These are phyloP conservation scores for Talaromyces proteolyticus DNA, from an alignment of 495 filamentous ascomycete species.

Conservation along the genomic window DNA sequence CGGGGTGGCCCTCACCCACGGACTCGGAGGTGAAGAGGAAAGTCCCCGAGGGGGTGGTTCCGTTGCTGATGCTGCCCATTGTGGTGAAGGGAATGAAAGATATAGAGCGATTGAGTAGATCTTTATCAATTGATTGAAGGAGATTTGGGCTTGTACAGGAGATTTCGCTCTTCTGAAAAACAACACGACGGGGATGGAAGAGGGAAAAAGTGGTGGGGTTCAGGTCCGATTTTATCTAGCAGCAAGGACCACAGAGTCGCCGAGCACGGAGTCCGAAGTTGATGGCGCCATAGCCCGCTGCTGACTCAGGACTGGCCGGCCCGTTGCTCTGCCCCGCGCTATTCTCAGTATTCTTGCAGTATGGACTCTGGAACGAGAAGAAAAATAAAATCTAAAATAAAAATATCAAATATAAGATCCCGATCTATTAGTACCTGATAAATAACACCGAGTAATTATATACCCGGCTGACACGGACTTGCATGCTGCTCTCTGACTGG, in stretches of 20 bases:
- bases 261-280: slow-evolving; percentile 9
- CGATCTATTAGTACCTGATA: too few relatives aligned
- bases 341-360: too few relatives aligned
- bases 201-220: slow-evolving; percentile 13
- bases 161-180: slow-evolving; percentile 9
- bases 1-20: slow-evolving; percentile 95
- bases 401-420: too few relatives aligned
- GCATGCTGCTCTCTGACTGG: slow-evolving; percentile 11
- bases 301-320: too few relatives aligned
- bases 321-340: too few relatives aligned
- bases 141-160: too few relatives aligned
- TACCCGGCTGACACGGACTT: too few relatives aligned
- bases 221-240: slow-evolving; percentile 1
- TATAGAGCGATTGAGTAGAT: slow-evolving; percentile 12
- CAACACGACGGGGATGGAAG: slow-evolving; percentile 12
- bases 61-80: slow-evolving; percentile 56
- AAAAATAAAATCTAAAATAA: too few relatives aligned
- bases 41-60: slow-evolving; percentile 55
- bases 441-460: too few relatives aligned
- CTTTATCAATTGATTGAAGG: too few relatives aligned
- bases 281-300: slow-evolving; percentile 8
- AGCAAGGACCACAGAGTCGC: background rate
- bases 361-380: too few relatives aligned
- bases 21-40: slow-evolving; percentile 99
- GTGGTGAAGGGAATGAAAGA: slow-evolving; percentile 25